Conservation (phyloP, 805 yeast species). For the Ogataea minuta region DNA sequence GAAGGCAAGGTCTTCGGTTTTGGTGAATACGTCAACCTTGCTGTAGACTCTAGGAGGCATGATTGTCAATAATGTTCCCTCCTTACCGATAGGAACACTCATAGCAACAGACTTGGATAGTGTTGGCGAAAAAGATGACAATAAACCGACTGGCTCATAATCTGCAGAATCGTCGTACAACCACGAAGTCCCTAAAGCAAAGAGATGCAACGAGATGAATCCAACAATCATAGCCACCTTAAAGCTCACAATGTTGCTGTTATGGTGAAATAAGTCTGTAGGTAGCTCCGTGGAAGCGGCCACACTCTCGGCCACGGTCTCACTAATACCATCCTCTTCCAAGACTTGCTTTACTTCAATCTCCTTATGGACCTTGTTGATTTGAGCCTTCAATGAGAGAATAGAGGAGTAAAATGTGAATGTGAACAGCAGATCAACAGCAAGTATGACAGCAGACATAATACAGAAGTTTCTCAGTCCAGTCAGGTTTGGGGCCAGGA, state of each 20-base stretch:
- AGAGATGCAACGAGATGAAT: slow-evolving; percentile 62
- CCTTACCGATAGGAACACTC: slow-evolving; percentile 43
- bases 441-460: slow-evolving; percentile 64
- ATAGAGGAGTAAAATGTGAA: slow-evolving; percentile 82
- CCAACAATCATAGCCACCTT: slow-evolving; percentile 59
- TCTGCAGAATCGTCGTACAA: slow-evolving; percentile 47
- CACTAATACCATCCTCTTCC: slow-evolving; percentile 89
- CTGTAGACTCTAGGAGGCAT: slow-evolving; percentile 56
- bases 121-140: slow-evolving; percentile 28
- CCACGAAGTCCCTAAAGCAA: slow-evolving; percentile 73
- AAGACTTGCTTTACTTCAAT: slow-evolving; percentile 73
- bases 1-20: slow-evolving; percentile 59
- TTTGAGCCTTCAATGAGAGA: slow-evolving; percentile 84
- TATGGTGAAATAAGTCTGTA: slow-evolving; percentile 33
- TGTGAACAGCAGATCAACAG: slow-evolving; percentile 68
- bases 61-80: slow-evolving; percentile 52
- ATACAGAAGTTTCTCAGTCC: slow-evolving; percentile 81
- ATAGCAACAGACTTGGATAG: slow-evolving; percentile 43
- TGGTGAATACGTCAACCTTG: slow-evolving; percentile 54
- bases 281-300: slow-evolving; percentile 38
- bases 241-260: slow-evolving; percentile 48
- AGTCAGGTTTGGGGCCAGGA: slow-evolving; percentile 63
- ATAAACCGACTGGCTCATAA: slow-evolving; percentile 25
- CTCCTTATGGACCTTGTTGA: slow-evolving; percentile 79
- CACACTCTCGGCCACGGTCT: slow-evolving; percentile 70